Evolutionary conservation across 352 stramenopile genomes (phyloP).

Genomic region (Phytopythium litorale): DNA sequence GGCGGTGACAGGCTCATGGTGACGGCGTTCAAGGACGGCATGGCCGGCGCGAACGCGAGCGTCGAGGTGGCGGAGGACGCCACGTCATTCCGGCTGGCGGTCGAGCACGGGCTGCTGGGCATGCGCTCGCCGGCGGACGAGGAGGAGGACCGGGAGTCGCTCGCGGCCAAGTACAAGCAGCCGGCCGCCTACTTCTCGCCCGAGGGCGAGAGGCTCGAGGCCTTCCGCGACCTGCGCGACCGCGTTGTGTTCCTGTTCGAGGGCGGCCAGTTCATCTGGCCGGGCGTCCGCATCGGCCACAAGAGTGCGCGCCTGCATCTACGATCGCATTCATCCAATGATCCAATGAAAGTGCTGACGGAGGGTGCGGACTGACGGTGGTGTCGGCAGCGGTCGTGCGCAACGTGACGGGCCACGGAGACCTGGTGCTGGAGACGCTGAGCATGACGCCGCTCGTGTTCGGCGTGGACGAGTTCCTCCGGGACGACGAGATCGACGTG

Average conservation of each 20-base stretch:
- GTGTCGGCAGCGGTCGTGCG: constrained; percentile 31
- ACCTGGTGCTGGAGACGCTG: constrained; percentile 53
- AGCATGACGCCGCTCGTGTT: constrained; percentile 72
- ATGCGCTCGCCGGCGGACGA: constrained; percentile 12
- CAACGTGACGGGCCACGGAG: constrained; percentile 35
- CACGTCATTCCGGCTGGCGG: constrained; percentile 20
- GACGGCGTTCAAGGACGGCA: constrained; percentile 61
- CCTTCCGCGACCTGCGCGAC: constrained; percentile 38
- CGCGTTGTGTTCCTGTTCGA: constrained; percentile 72
- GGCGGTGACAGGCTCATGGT: constrained; percentile 28
- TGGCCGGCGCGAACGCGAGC: constrained; percentile 6
- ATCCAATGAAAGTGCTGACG: background rate
- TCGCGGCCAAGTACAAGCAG: constrained; percentile 58
- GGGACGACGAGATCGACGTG: constrained; percentile 71
- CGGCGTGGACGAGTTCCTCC: constrained; percentile 65
- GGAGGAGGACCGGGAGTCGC: constrained; percentile 13
- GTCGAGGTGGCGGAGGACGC: constrained; percentile 34
- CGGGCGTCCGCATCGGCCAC: constrained; percentile 57
- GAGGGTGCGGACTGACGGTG: background rate
- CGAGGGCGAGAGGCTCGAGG: constrained; percentile 39
- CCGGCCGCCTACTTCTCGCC: constrained; percentile 61
- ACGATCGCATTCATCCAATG: background rate
- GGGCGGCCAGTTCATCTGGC: constrained; percentile 74
- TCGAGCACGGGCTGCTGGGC: constrained; percentile 34
- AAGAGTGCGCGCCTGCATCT: constrained; percentile 32